Evolutionary conservation across 805 yeast genomes (phyloP).

Genomic region (Candida awuae): DNA sequence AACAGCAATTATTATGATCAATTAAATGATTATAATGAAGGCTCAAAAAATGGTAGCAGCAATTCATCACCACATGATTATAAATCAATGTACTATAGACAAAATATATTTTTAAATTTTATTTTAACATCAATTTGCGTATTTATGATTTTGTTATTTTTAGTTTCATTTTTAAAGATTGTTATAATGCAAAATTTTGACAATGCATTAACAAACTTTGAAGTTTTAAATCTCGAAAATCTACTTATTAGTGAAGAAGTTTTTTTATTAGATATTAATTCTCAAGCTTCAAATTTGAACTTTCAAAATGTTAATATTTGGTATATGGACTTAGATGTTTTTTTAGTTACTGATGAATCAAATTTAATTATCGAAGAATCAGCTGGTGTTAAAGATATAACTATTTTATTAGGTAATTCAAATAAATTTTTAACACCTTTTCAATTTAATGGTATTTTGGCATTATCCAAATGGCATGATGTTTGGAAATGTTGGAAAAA

Average conservation of each 20-base stretch:
- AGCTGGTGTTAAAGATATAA: slow-evolving; percentile 16
- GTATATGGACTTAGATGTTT: slow-evolving; percentile 29
- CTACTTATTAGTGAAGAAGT: slow-evolving; percentile 27
- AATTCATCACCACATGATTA: slow-evolving; percentile 30
- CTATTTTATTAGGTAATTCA: slow-evolving; percentile 28
- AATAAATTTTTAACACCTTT: slow-evolving; percentile 26
- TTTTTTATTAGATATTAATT: slow-evolving; percentile 26
- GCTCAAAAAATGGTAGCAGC: not conserved
- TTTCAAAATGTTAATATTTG: slow-evolving; percentile 27
- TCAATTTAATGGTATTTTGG: slow-evolving; percentile 23
- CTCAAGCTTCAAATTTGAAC: slow-evolving; percentile 22
- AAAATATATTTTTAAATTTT: slow-evolving; percentile 16
- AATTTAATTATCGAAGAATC: not conserved
- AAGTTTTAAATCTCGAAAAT: slow-evolving; percentile 21
- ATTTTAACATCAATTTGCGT: slow-evolving; percentile 15
- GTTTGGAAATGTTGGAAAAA: slow-evolving; percentile 21
- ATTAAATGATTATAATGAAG: slow-evolving; percentile 9
- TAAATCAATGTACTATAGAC: slow-evolving; percentile 23
- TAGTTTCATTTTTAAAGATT: slow-evolving; percentile 14
- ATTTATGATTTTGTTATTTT: slow-evolving; percentile 6
- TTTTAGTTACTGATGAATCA: slow-evolving; percentile 22
- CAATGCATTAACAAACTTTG: slow-evolving; percentile 21
- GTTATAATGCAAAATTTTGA: slow-evolving; percentile 23
- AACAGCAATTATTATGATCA: slow-evolving; percentile 1
- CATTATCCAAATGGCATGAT: slow-evolving; percentile 12